These are phyloP conservation scores for Neospermospora avenae DNA, from an alignment of 2,329 filamentous ascomycete genomes.

Conservation along the genomic window DNA sequence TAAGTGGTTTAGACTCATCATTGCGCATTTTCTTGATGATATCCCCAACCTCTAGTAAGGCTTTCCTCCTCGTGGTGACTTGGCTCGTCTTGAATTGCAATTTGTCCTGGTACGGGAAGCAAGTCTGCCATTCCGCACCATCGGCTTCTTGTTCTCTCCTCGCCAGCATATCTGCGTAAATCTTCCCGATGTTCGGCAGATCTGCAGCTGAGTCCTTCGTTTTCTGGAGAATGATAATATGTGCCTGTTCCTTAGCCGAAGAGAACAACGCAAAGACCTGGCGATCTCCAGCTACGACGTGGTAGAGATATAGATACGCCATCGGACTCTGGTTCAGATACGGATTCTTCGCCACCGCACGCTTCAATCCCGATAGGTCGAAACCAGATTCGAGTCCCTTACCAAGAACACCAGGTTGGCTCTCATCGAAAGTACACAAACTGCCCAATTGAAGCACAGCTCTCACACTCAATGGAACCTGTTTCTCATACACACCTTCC, in stretches of 20 bases:
- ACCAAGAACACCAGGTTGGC: conserved; percentile 83
- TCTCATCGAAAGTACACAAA: conserved; percentile 88
- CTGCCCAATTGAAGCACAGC: conserved; percentile 89
- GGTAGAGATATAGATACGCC: conserved; percentile 87
- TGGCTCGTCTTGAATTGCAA: conserved; percentile 83
- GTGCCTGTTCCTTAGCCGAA: conserved; percentile 71
- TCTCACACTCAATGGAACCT: conserved; percentile 80
- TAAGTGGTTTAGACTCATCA: conserved; percentile 74
- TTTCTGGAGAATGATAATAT: conserved; percentile 85
- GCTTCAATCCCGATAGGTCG: conserved; percentile 72
- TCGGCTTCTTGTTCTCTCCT: conserved; percentile 63
- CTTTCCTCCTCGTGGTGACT: conserved; percentile 85
- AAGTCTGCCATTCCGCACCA: conserved; percentile 71
- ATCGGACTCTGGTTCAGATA: conserved; percentile 76
- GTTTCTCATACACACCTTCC: conserved; percentile 95
- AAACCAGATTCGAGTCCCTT: conserved; percentile 93
- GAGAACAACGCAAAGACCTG: conserved; percentile 95
- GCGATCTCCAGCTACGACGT: conserved; percentile 84
- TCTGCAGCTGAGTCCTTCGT: conserved; percentile 74
- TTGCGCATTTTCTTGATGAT: conserved; percentile 85
- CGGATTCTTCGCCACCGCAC: conserved; percentile 61
- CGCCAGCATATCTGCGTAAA: conserved; percentile 75
- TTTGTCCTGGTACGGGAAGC: conserved; percentile 83
- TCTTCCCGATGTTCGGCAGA: conserved; percentile 83
- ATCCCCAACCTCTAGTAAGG: conserved; percentile 83